Evolutionary conservation across 2,329 filamentous ascomycete genomes (phyloP).

Genomic region (Setomelanomma holmii): DNA sequence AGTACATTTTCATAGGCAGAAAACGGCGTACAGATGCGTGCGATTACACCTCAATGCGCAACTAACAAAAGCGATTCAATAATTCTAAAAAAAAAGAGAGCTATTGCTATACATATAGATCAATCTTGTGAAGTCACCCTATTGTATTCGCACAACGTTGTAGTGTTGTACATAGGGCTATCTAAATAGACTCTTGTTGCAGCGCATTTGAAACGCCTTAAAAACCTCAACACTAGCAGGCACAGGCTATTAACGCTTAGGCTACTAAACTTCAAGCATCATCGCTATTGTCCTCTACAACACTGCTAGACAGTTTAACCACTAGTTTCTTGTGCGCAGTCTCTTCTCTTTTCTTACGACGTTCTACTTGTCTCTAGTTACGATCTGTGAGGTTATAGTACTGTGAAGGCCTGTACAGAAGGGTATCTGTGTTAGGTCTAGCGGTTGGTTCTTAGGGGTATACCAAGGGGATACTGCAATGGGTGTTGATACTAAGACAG

Average conservation of each 20-base stretch:
- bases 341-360: not conserved
- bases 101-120: too few species aligned
- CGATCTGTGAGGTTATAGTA: not conserved
- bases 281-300: not conserved
- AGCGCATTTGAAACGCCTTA: not conserved
- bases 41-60: not conserved
- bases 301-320: not conserved
- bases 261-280: not conserved
- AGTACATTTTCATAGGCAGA: not conserved
- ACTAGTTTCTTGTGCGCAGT: not conserved
- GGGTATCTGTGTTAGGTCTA: too few species aligned
- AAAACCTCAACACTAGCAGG: slow-evolving; percentile 3
- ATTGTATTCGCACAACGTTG: not conserved
- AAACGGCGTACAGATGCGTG: not conserved
- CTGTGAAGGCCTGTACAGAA: too few species aligned
- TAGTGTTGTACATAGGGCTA: not conserved
- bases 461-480: too few species aligned
- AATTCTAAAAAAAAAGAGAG: too few species aligned
- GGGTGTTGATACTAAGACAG: too few species aligned
- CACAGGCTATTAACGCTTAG: slow-evolving; percentile 1
- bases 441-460: too few species aligned
- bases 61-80: not conserved
- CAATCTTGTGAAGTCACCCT: too few species aligned
- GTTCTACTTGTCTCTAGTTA: not conserved
- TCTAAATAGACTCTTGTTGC: not conserved